Percentiles rank a stretch among this genome's conserved stretches.
Evolutionary conservation across 2,329 filamentous ascomycete genomes (phyloP).

Genomic region (Nemania abortiva): DNA sequence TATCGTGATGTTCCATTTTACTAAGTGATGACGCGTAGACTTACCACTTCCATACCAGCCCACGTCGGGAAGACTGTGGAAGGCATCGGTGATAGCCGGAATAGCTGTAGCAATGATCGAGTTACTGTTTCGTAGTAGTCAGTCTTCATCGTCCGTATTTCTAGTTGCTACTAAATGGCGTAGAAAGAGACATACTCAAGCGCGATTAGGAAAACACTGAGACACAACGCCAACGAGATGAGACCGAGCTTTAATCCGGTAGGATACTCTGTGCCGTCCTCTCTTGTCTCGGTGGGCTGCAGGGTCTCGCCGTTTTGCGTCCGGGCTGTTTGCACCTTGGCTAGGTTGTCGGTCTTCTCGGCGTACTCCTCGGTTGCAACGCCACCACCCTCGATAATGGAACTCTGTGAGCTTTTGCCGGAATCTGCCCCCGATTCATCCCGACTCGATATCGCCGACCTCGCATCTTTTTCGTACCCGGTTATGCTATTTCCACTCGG

Average conservation of each 20-base stretch:
- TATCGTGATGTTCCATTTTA: background rate
- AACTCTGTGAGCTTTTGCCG: constrained; percentile 21
- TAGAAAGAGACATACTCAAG: constrained; percentile 51
- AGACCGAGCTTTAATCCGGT: constrained; percentile 53
- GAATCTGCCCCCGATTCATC: constrained; percentile 2
- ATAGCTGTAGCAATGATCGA: constrained; percentile 58
- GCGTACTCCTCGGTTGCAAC: background rate
- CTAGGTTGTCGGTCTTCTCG: constrained; percentile 22
- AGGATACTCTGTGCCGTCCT: constrained; percentile 56
- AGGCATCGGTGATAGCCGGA: constrained; percentile 55
- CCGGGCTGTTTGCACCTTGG: constrained; percentile 29
- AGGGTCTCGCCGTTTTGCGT: constrained; percentile 43
- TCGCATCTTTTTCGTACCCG: constrained; percentile 24
- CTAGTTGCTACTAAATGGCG: background rate
- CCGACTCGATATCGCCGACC: constrained; percentile 22
- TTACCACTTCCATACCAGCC: constrained; percentile 61
- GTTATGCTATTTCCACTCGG: constrained; percentile 28
- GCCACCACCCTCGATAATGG: constrained; percentile 5
- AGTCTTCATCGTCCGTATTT: constrained; percentile 13
- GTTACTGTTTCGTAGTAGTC: constrained; percentile 44
- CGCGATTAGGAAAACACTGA: constrained; percentile 60
- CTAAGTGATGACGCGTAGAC: constrained; percentile 5
- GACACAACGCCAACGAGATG: constrained; percentile 58
- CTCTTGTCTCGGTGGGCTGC: constrained; percentile 49
- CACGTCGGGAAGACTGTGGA: constrained; percentile 59